These are phyloP conservation scores for Monilinia fructicola DNA, from an alignment of 2,329 filamentous ascomycete genomes.

Conservation along the genomic window DNA sequence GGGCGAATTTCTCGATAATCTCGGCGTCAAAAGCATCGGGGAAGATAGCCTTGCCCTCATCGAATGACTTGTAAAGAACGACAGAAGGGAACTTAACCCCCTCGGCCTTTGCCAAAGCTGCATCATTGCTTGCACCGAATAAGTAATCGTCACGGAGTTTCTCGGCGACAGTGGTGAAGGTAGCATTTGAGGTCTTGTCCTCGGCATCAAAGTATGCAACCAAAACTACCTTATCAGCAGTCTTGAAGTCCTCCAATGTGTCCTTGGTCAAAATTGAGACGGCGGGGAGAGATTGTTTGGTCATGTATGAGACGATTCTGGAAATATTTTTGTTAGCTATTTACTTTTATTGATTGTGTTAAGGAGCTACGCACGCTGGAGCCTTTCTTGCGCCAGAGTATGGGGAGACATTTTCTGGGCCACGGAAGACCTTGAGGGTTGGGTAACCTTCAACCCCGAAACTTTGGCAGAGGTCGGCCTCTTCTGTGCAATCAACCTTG, in stretches of 20 bases:
- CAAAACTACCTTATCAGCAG: constrained; percentile 91
- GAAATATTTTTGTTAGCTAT: constrained; percentile 23
- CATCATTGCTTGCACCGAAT: constrained; percentile 85
- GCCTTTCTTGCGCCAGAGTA: constrained; percentile 92
- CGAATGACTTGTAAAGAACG: constrained; percentile 96
- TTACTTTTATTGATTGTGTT: neutral
- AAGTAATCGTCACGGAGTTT: constrained; percentile 85
- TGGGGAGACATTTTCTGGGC: constrained; percentile 73
- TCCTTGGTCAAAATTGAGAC: constrained; percentile 81
- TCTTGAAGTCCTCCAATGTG: constrained; percentile 94
- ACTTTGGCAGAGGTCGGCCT: constrained; percentile 85
- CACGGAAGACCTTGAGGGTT: constrained; percentile 98
- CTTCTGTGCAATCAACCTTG: constrained; percentile 94
- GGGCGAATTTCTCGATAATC: constrained; percentile 75
- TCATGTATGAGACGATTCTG: constrained; percentile 83
- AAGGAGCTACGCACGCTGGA: constrained; percentile 55
- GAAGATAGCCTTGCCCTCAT: constrained; percentile 90
- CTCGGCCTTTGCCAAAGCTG: constrained; percentile 81
- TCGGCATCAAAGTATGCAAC: constrained; percentile 81
- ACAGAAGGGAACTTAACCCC: constrained; percentile 83
- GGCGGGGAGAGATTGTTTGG: constrained; percentile 93
- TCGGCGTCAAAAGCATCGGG: constrained; percentile 78
- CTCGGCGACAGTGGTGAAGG: constrained; percentile 69
- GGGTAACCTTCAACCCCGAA: constrained; percentile 97
- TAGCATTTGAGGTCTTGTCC: constrained; percentile 83